A percentile compares a stretch with the other conserved stretches of the same genome.
Evolutionary conservation across 2,329 filamentous ascomycete species (phyloP).

Genomic region (Beauveria asiatica): DNA sequence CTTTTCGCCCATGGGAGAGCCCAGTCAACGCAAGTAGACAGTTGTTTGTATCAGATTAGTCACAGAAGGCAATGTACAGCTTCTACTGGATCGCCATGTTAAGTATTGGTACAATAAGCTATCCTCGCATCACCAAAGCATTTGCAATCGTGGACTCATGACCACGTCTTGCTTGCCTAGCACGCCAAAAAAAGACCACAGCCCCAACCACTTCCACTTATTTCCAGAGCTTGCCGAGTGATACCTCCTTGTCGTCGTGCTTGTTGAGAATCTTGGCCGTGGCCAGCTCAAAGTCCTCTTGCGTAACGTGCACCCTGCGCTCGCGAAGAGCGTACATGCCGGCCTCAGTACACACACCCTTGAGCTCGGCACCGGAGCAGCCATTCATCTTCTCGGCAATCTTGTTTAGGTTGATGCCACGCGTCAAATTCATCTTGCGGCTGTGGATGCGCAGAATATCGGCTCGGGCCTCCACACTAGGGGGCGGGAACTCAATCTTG

Average conservation of each 20-base stretch:
- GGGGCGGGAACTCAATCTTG: constrained; percentile 98
- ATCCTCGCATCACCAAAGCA: constrained; percentile 9
- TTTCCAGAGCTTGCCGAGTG: constrained; percentile 71
- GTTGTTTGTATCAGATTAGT: neutral
- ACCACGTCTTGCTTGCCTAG: neutral
- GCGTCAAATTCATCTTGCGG: constrained; percentile 95
- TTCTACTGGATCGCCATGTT: constrained; percentile 9
- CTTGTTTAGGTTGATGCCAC: constrained; percentile 95
- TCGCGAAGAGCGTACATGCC: constrained; percentile 97
- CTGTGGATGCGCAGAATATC: constrained; percentile 98
- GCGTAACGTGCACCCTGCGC: constrained; percentile 92
- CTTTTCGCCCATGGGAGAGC: constrained; percentile 18
- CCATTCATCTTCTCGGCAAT: constrained; percentile 99
- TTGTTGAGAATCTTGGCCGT: constrained; percentile 99
- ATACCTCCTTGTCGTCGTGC: constrained; percentile 96
- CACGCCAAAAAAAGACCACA: neutral
- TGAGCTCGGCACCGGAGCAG: constrained; percentile 92
- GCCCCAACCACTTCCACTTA: constrained; percentile 19
- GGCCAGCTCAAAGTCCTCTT: constrained; percentile 97
- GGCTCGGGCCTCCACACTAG: constrained; percentile 89
- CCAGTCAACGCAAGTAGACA: constrained; percentile 1
- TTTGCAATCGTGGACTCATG: neutral
- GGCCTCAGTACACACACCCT: constrained; percentile 97
- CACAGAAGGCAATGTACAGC: neutral
- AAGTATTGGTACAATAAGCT: constrained; percentile 11